phyloP scores from a whole-genome alignment of 1,284 basidiomycete genomes.

The Ustilago loliicola region DNA sequence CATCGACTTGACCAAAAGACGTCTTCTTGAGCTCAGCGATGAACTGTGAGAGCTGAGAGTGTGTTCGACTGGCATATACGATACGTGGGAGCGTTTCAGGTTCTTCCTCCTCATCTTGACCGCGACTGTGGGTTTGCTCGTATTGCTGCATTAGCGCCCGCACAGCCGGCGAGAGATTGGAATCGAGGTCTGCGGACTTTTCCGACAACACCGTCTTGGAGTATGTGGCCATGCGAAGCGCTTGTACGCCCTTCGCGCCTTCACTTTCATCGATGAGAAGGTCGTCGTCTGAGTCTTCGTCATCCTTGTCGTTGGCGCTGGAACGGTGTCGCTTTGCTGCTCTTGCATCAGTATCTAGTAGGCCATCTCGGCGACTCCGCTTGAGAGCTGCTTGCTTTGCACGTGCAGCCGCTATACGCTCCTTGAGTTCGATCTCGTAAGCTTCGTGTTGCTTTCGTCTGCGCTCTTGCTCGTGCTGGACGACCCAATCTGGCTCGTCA shows the following conservation, averaged over 20 bases:
- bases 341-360: constrained; percentile 16
- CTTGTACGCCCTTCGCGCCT: constrained; percentile 15
- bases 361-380: constrained; percentile 16
- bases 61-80: constrained; percentile 93
- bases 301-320: constrained; percentile 4
- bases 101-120: constrained; percentile 52
- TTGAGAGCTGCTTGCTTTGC: constrained; percentile 50
- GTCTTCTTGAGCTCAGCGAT: constrained; percentile 86
- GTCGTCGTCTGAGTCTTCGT: constrained; percentile 49
- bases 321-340: constrained; percentile 26
- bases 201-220: constrained; percentile 21
- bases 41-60: constrained; percentile 92
- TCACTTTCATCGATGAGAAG: constrained; percentile 47
- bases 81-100: constrained; percentile 73
- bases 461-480: constrained; percentile 69
- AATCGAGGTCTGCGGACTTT: constrained; percentile 21
- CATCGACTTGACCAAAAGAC: constrained; percentile 71
- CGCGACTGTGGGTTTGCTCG: constrained; percentile 53
- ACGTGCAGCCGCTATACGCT: constrained; percentile 60
- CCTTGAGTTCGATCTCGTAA: constrained; percentile 68
- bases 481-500: constrained; percentile 72
- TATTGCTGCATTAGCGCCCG: constrained; percentile 79
- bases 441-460: constrained; percentile 58
- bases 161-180: constrained; percentile 79
- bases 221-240: constrained; percentile 39